Evolutionary conservation across 495 filamentous ascomycete species (phyloP), one percentile per base, ranked within the genome.

Genomic region (Trichoderma reesei): DNA sequence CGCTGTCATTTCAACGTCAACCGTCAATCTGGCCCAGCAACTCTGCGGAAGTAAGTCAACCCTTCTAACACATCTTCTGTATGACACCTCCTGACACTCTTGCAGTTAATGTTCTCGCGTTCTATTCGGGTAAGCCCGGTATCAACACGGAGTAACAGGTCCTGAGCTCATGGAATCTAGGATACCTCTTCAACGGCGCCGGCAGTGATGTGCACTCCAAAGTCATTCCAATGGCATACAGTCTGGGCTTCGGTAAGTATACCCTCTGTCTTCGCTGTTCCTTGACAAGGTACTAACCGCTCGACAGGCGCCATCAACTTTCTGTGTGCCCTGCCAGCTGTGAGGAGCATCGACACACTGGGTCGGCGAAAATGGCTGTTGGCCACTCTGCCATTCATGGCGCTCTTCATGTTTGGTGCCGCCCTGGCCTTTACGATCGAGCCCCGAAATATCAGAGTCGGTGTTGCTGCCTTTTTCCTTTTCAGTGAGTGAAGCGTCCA

Each of bases 331-430:
- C 79, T 90, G 31, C 88, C 87, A 0, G 88, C 88, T 31, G 74
- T 91, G 42, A 85, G 84, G 71, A 88, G 86, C 2, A 91, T 91
- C 65, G 88, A 91, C 69, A 89, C 86, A 1, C 86, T 89, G 63
- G 88, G 88, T 7, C 82, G 88, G 5, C 81, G 88, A 31, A 90
- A 89, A 66, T 83, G 91, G 42, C 79, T 91, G 0, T 80, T 91
- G 11, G 76, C 79, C 0, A 91, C 89, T 2, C 86, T 90, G 70
- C 88, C 88, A 41, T 61, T 61, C 59, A 61, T 61, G 59, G 59
- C 59, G 10, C n/a, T 61, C 13, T 61, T 61, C 9, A 72, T 89
- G 5, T 87, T 90, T 85, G 70, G 79, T 1, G 66, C 88, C 5
- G 80, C 79, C 66, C 78, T 91, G 66, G n/a, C 69, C 31, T 67